phyloP scores from a whole-genome alignment of 805 yeast species.

The Spencermartinsiella europaea region DNA sequence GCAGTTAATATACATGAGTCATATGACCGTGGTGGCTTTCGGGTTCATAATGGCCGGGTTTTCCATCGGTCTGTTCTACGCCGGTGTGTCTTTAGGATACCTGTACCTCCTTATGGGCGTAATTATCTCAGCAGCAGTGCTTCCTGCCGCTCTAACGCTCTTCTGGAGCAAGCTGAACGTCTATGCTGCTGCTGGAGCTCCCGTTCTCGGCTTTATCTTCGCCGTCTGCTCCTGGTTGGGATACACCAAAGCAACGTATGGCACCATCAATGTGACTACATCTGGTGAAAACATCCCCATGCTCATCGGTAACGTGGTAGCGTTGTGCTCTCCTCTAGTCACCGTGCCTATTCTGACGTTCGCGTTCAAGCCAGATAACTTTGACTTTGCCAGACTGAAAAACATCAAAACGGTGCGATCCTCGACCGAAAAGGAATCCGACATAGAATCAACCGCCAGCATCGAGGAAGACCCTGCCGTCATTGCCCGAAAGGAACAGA shows the following conservation, averaged over 20 bases:
- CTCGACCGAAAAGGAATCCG: conserved; percentile 26
- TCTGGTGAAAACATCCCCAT: conserved; percentile 85
- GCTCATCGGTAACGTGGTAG: conserved; percentile 85
- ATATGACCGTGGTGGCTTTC: conserved; percentile 56
- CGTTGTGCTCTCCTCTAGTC: conserved; percentile 65
- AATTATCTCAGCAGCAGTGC: conserved; percentile 79
- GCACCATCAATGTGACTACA: conserved; percentile 57
- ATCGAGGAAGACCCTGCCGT: conserved; percentile 38
- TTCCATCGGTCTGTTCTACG: conserved; percentile 75
- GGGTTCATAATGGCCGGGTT: conserved; percentile 71
- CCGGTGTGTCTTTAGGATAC: conserved; percentile 81
- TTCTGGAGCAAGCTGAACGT: conserved; percentile 60
- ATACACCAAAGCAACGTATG: conserved; percentile 33
- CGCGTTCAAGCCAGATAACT: conserved; percentile 62
- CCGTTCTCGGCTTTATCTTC: conserved; percentile 67
- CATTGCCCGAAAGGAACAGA: conserved; percentile 31
- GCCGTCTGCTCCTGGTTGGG: conserved; percentile 68
- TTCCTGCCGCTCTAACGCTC: conserved; percentile 68
- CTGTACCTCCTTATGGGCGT: conserved; percentile 86
- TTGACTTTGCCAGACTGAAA: conserved; percentile 64
- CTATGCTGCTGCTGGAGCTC: conserved; percentile 68
- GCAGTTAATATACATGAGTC: conserved; percentile 63
- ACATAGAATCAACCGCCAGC: conserved; percentile 23
- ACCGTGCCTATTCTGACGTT: conserved; percentile 62
- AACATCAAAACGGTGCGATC: conserved; percentile 55